Base-by-base conservation (phyloP, 169 alveolate genomes). In the Cryptosporidium bovis region DNA sequence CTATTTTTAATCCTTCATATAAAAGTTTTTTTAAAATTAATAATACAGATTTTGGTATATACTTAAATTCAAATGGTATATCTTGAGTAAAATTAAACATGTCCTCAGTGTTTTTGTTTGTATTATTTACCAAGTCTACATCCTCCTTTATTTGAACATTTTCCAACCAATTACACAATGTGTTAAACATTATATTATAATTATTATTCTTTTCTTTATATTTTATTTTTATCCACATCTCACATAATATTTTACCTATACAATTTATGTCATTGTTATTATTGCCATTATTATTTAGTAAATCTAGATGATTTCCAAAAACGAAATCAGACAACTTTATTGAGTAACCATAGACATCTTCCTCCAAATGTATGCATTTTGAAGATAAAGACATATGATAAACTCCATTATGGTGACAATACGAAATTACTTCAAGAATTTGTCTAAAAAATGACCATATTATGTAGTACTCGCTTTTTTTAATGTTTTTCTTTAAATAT, bases 381-480 rank as follows among this genome's bases (percentile, higher is more conserved):
- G 87, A 77, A 27, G 87, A 77, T 13, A 77, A 77, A 46, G 50
- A 36, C 18, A 77, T 56, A 60, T 77, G 87, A 31, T 24, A 60
- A 6, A 77, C 64, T 4, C 55, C 65, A 46, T 77, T 77, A 40
- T 33, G 50, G 40, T 77, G 87, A 24, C 87, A 77, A 46, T 77
- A 77, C n/a, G 87, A 77, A 6, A 77, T 20, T 44, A 60, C 33
- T 62, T 77, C 87, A 33, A 77, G 51, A 4, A 77, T 34, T 20
- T 77, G 87, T 20, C 87, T 77, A 36, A 77, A 44, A 20, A 77
- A 62, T 27, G 87, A 77, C 87, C 87, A 77, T 40, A 77, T 60
- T 13, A 77, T 15, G 29, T 77, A 64, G 20, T 34, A 15, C n/a
- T 77, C 87, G 34, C 71, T 55, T n/a, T 34, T n/a, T 13, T 53